Conservation (phyloP, 2,329 filamentous ascomycete genomes). For the Ophiosphaerella narmari region DNA sequence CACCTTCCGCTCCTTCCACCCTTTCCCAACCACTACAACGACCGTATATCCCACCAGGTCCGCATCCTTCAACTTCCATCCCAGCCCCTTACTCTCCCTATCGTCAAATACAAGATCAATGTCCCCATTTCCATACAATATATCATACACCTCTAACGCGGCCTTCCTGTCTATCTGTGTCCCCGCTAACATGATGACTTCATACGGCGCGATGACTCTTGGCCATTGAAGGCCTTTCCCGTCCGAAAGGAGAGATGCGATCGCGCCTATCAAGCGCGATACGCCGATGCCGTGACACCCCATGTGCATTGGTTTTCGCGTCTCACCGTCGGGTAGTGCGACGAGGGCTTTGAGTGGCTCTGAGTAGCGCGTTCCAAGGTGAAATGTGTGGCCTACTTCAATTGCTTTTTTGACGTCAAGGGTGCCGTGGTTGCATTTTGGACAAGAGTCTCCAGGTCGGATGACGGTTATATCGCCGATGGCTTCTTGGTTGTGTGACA, state of each 20-base stretch:
- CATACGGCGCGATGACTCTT: constrained; percentile 80
- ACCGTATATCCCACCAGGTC: constrained; percentile 89
- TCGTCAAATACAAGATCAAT: constrained; percentile 47
- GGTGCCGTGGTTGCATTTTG: constrained; percentile 66
- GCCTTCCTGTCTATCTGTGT: constrained; percentile 52
- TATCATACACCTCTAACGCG: constrained; percentile 67
- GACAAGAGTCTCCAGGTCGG: constrained; percentile 71
- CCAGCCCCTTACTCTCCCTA: constrained; percentile 61
- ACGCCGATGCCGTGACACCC: constrained; percentile 96
- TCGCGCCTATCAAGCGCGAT: constrained; percentile 84
- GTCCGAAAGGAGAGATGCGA: constrained; percentile 77
- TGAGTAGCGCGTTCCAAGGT: constrained; percentile 88
- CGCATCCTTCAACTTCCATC: constrained; percentile 89
- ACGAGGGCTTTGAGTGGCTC: constrained; percentile 71
- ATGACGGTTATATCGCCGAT: constrained; percentile 65
- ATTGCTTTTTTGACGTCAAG: constrained; percentile 74
- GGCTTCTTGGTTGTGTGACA: not conserved
- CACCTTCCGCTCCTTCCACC: constrained; percentile 51
- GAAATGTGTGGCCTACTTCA: constrained; percentile 93
- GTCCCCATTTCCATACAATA: constrained; percentile 43
- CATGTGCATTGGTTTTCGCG: constrained; percentile 75
- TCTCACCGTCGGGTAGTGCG: constrained; percentile 46
- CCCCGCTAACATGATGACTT: constrained; percentile 68
- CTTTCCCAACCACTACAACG: constrained; percentile 72
- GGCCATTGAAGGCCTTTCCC: constrained; percentile 81